Evolutionary conservation across 345 rosid genomes (phyloP).

Genomic region (Murraya paniculata): DNA sequence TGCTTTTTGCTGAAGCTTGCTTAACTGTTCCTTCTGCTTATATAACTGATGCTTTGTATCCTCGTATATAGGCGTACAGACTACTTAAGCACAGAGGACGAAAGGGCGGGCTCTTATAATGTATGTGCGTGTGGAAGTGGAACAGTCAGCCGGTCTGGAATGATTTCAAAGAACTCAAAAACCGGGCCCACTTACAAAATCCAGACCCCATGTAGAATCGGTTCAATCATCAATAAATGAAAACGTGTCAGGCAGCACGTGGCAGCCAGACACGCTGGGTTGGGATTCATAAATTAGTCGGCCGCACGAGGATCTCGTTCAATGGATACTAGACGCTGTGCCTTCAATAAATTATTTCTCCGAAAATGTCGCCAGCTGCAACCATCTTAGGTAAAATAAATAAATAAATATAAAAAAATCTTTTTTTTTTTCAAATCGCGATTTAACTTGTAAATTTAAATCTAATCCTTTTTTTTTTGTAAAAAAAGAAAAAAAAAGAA

Average conservation of each 20-base stretch:
- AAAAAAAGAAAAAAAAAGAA: too few species aligned
- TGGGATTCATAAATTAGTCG: neutral
- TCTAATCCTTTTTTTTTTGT: too few species aligned
- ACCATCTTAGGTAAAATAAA: too few species aligned
- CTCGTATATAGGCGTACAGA: neutral
- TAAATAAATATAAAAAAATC: too few species aligned
- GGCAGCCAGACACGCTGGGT: neutral
- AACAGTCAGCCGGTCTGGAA: neutral
- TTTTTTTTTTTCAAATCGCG: too few species aligned
- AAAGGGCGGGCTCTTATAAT: too few species aligned
- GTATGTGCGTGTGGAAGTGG: too few species aligned
- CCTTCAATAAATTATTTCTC: neutral
- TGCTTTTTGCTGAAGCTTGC: too few species aligned
- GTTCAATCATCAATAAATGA: neutral
- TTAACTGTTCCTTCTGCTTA: neutral
- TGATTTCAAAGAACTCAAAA: neutral
- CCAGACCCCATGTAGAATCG: neutral
- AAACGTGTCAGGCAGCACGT: neutral
- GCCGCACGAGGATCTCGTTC: conserved; percentile 3
- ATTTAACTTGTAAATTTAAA: too few species aligned
- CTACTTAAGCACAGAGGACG: neutral
- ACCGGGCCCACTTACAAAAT: neutral
- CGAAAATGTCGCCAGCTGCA: too few species aligned
- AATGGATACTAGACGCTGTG: neutral
- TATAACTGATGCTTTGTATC: neutral